A percentile compares a stretch with the other conserved stretches of the same genome.
phyloP scores from a whole-genome alignment of 441 rosid species.

The Sinapis alba region DNA sequence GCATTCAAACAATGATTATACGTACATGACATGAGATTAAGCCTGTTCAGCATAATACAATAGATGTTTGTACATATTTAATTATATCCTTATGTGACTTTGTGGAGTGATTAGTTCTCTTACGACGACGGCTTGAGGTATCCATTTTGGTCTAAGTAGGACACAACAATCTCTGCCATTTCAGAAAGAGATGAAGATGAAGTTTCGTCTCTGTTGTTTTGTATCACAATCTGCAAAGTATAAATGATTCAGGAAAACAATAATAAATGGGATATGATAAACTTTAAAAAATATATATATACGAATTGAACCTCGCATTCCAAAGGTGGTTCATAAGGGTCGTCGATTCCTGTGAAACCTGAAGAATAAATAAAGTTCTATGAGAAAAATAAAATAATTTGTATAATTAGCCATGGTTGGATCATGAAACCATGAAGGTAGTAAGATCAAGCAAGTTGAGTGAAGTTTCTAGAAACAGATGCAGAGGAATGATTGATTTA shows the following conservation, averaged over 20 bases:
- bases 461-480: no score
- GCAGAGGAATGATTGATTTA: background rate
- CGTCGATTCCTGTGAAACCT: constrained; percentile 77
- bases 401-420: background rate
- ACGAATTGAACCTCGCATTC: constrained; percentile 67
- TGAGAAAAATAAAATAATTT: background rate
- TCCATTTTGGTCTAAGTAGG: constrained; percentile 70
- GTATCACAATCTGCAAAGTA: constrained; percentile 59
- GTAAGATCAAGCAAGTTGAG: background rate
- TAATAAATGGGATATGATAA: background rate
- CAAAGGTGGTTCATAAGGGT: constrained; percentile 73
- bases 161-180: constrained; percentile 68
- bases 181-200: constrained; percentile 51
- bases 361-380: background rate
- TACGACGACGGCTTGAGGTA: constrained; percentile 42
- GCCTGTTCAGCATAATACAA: constrained; percentile 10
- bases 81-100: background rate
- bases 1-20: background rate
- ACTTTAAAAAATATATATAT: background rate
- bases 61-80: background rate
- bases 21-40: background rate
- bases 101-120: background rate
- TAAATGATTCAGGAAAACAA: background rate
- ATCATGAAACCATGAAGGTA: no score
- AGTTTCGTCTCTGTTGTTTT: constrained; percentile 41